Conservation (phyloP, 176 grass and related monocot genomes). For the Typha latifolia region DNA sequence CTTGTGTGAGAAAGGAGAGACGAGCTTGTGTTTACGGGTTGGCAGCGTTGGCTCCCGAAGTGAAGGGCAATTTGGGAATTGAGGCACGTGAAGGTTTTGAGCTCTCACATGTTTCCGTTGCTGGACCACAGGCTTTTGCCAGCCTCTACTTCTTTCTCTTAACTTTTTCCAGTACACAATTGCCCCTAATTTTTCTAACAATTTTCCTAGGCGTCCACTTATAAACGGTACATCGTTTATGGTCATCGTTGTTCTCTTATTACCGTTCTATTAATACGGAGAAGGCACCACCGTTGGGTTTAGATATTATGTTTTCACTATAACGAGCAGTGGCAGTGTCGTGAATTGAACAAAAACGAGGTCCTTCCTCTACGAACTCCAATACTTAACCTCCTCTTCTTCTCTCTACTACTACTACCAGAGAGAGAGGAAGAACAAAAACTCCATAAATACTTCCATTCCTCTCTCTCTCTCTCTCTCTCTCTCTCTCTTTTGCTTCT, state of each 20-base stretch:
- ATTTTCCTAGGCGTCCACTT: too few relatives aligned
- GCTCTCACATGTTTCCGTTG: not conserved
- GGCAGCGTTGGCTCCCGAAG: not conserved
- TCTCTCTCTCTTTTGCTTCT: not conserved
- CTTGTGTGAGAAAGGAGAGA: too few relatives aligned
- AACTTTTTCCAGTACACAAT: not conserved
- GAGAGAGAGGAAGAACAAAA: not conserved
- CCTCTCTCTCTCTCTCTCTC: not conserved
- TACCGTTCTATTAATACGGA: too few relatives aligned
- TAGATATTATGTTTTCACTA: too few relatives aligned
- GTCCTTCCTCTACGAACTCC: too few relatives aligned
- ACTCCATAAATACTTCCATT: not conserved
- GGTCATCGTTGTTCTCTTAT: too few relatives aligned
- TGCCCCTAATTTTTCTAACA: not conserved
- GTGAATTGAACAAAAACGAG: too few relatives aligned
- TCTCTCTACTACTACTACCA: not conserved
- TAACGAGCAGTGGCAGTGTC: too few relatives aligned
- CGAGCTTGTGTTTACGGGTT: too few relatives aligned
- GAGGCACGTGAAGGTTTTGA: not conserved
- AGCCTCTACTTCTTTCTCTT: not conserved
- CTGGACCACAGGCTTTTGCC: not conserved
- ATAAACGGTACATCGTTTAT: too few relatives aligned
- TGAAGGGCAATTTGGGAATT: not conserved
- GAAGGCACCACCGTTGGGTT: too few relatives aligned
- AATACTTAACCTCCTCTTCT: too few relatives aligned